Evolutionary conservation across 257 asterid species (phyloP).

Genomic region (Solanum medicagineum): DNA sequence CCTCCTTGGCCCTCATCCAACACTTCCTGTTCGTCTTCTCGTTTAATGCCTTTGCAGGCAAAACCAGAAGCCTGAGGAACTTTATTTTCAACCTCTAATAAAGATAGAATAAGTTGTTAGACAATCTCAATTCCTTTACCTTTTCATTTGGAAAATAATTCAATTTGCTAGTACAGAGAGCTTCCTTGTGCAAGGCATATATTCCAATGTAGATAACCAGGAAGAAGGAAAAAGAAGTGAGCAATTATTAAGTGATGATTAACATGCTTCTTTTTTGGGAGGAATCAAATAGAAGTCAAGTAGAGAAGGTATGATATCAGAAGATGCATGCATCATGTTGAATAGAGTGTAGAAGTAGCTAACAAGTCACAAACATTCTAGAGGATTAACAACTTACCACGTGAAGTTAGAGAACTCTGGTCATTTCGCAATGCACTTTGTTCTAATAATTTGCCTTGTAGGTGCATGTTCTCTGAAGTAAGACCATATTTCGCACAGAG

Average conservation of each 20-base stretch:
- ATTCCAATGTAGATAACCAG: background rate
- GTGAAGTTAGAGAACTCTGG: conserved; percentile 22
- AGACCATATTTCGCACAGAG: conserved; percentile 36
- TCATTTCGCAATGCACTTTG: conserved; percentile 28
- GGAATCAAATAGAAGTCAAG: background rate
- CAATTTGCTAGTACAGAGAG: background rate
- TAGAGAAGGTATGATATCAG: background rate
- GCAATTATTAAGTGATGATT: background rate
- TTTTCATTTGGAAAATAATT: background rate
- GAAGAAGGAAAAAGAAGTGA: background rate
- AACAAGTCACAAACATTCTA: background rate
- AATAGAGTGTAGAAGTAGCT: background rate
- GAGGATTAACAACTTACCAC: conserved; percentile 26
- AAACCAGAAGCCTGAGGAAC: conserved; percentile 15
- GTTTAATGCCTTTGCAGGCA: conserved; percentile 18
- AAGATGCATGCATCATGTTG: background rate
- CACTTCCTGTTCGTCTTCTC: conserved; percentile 19
- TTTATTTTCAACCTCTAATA: conserved; percentile 23
- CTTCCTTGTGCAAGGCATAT: background rate
- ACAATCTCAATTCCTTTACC: background rate
- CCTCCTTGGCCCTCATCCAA: conserved; percentile 18
- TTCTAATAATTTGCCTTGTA: conserved; percentile 26
- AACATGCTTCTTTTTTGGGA: background rate
- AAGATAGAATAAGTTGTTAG: background rate
- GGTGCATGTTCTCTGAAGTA: conserved; percentile 30